Evolutionary conservation across 768 basidiomycete species (phyloP), one percentile per base, ranked within the genome.

Genomic region (Pholiota molesta): DNA sequence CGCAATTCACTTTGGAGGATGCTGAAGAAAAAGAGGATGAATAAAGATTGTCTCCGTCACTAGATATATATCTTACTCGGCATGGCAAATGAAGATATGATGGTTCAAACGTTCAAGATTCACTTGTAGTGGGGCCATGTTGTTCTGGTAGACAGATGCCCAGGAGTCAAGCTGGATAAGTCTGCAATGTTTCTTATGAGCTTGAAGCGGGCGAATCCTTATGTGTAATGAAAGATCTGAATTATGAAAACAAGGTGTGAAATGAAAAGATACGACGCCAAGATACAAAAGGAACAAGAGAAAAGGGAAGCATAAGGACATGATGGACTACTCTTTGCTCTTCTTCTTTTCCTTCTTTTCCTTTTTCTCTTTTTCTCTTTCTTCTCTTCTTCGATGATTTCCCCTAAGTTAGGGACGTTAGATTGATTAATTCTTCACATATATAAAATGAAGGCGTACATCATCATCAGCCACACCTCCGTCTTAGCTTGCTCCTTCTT

Each of bases 401-500:
- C 74, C 60, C 29, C 72, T 80, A 57, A 28, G 60, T 44, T 29
- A 5, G 29, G 29, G 23, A 26, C 51, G 55, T 60, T 28, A 63
- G 19, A n/a, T n/a, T n/a, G n/a, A n/a, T n/a, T n/a, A 23, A 63
- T 39, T 33, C 33, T 45, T 45, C 23, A 35, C 14, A 9, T 31
- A 6, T 26, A 53, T 57, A 31, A 26, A 53, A 10, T 14, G 26
- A 61, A 63, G 13, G 66, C 67, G 65, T 59, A 65, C 68, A 64
- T 65, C 64, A 45, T 28, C 83, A 62, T 76, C 79, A 37, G 35
- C 5, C 19, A 66, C 81, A 19, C 80, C 65, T 82, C 82, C 35
- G 71, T 75, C 73, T 85, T 86, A n/a, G 77, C 83, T 66, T 85
- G 79, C 68, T 85, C 82, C 77, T 91, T 91, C 72, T 83, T 83